Base-by-base conservation (phyloP, 2,329 filamentous ascomycete genomes). In the Penicillium sp. region DNA sequence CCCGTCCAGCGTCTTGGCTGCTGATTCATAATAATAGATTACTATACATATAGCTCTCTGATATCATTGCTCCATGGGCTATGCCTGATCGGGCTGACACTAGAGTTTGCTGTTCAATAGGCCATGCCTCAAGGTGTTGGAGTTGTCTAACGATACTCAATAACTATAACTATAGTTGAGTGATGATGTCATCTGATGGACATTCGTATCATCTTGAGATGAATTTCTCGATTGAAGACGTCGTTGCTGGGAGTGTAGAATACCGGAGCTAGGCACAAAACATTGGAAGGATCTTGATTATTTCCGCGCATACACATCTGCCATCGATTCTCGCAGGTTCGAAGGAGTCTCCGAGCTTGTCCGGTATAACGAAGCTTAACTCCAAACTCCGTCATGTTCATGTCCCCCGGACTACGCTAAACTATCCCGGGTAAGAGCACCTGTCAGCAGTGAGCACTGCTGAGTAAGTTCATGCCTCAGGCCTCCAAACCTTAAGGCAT, bases 331-430 rank as follows among this genome's bases (percentile, higher is more conserved):
- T 24, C 44, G 13, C 43, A 19, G 14, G 9, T 31, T 55, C 27
- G 13, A 19, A 7, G 14, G 9, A 13, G 31, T 27, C 19, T 27
- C 18, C 22, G 22, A 4, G 22, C 22, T 22, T 3, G 10, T 11
- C 19, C 6, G 3, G 9, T 22, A 16, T 31, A 13, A 10, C 44
- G 22, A 14, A 43, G 49, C 54, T 60, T 50, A 60, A 60, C 58
- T 54, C 58, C 53, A 55, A 59, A 59, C 33, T 56, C 53, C 57
- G 46, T 33, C 18, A 7, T 44, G 11, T 37, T n/a, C 24, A 24
- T 16, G 19, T 22, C 35, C 43, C 31, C 44, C 37, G 18, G 31
- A 10, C 6, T 1, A 6, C 51, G 50, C 50, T 58, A 54, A 44
- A 37, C 56, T 27, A 24, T 4, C 24, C 6, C 4, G 3, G 31